phyloP scores from a whole-genome alignment of 1,284 basidiomycete genomes.

The Neolentinus lepideus region DNA sequence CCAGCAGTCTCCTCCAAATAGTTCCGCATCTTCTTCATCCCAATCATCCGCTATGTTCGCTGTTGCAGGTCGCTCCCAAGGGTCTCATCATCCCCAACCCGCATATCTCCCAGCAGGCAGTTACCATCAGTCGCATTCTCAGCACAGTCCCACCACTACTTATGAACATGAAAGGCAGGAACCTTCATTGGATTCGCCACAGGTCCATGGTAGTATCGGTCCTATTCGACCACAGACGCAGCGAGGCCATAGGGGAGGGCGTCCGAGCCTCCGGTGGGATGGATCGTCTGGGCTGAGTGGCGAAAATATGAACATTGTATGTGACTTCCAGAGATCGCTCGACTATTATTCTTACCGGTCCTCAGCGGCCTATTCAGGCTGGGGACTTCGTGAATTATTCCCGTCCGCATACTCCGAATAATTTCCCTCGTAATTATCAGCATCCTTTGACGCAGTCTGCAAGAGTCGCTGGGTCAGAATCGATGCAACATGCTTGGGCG shows the following conservation, averaged over 20 bases:
- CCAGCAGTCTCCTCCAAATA: not conserved
- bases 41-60: not conserved
- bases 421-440: slow-evolving; percentile 21
- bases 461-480: slow-evolving; percentile 5
- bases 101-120: not conserved
- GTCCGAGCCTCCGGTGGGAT: slow-evolving; percentile 7
- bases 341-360: slow-evolving; percentile 8
- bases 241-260: slow-evolving; percentile 33
- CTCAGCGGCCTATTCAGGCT: slow-evolving; percentile 14
- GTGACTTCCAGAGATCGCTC: slow-evolving; percentile 7
- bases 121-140: not conserved
- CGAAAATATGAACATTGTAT: slow-evolving; percentile 7
- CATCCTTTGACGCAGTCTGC: slow-evolving; percentile 21
- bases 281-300: slow-evolving; percentile 15
- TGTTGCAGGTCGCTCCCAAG: not conserved
- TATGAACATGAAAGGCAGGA: not conserved
- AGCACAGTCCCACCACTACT: not conserved
- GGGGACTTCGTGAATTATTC: slow-evolving; percentile 26
- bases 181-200: slow-evolving; percentile 18
- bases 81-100: not conserved
- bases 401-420: slow-evolving; percentile 36
- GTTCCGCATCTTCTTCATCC: not conserved
- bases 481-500: slow-evolving; percentile 8
- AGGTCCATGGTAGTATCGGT: slow-evolving; percentile 47
- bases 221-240: slow-evolving; percentile 41